Base-by-base conservation (phyloP, 2,329 filamentous ascomycete genomes). In the Pseudogymnoascus sp. region DNA sequence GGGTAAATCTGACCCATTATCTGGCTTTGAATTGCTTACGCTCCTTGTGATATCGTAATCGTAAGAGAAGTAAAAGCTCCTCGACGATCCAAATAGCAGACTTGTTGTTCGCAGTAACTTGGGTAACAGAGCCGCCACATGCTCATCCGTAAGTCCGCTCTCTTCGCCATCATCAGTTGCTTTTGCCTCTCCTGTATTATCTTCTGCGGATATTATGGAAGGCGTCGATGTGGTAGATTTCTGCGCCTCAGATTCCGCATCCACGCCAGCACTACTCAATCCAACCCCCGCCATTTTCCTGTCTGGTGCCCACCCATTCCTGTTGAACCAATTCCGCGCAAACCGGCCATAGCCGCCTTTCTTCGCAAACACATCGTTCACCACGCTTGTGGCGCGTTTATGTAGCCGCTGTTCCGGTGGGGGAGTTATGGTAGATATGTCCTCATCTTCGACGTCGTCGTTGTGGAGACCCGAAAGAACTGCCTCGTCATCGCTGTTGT, bases 61-160 rank as follows among this genome's bases (percentile, higher is more conserved):
- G 72, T 99, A 97, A 0, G 92, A 92, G 73, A 93, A 99, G 77
- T 88, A 97, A 73, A 97, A 97, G 72, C 90, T 97, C 64, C 82
- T 82, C 0, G 88, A 91, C 3, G 86, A 82, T 1, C 89, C 86
- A 70, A 97, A 93, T 63, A 96, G 83, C 61, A 97, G 83, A 69
- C 90, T 90, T 1, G 91, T 87, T 33, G 90, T 95, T 39, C 88
- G 83, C 41, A 99, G 74, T 38, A 97, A 79, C 70, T 96, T 96
- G 1, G 93, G 93, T 9, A 96, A 77, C 33, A 97, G 75, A 33
- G 60, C 59, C 18, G 30, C 43, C 15, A 58, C 59, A 39, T 60
- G 41, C 47, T 53, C 47, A 35, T 53, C 38, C 7, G 39, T 35
- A 22, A 41, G 36, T 5, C 28, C 41, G 20, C 28, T 35, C 3